Conservation (phyloP, 257 asterid species). For the Fraxinus excelsior region DNA sequence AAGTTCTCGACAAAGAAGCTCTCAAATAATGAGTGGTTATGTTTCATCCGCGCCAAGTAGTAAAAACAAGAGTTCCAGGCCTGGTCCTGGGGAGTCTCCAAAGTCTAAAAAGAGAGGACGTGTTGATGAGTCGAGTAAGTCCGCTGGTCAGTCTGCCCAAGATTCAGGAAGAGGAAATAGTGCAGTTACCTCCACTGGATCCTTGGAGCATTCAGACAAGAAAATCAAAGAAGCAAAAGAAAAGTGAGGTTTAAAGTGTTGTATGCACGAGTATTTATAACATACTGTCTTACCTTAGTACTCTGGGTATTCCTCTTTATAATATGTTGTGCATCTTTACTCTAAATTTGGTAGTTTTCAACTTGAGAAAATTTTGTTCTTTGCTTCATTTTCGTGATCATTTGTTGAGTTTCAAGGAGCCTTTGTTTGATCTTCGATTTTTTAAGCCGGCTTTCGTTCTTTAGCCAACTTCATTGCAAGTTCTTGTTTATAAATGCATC, state of each 20-base stretch:
- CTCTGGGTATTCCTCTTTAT: not conserved
- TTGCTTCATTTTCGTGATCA: not conserved
- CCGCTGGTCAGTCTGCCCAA: slow-evolving; percentile 38
- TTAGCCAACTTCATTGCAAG: no score
- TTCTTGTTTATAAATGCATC: no score
- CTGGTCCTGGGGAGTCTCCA: slow-evolving; percentile 38
- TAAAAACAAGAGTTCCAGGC: slow-evolving; percentile 38
- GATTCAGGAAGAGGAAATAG: slow-evolving; percentile 55
- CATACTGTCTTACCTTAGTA: not conserved
- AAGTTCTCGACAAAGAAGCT: slow-evolving; percentile 38
- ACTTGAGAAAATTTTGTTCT: not conserved
- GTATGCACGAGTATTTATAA: not conserved
- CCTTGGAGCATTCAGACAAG: slow-evolving; percentile 46
- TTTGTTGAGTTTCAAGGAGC: not conserved
- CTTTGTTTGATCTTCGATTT: not conserved
- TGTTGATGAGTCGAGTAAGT: slow-evolving; percentile 31
- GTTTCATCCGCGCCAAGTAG: slow-evolving; percentile 38
- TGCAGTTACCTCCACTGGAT: slow-evolving; percentile 48
- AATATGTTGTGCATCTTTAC: not conserved
- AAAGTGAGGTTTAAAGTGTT: slow-evolving; percentile 26
- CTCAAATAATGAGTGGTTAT: slow-evolving; percentile 39
- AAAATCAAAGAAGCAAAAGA: slow-evolving; percentile 54
- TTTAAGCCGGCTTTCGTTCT: no score
- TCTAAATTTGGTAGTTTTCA: not conserved
- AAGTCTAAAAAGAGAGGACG: slow-evolving; percentile 50